phyloP scores from a whole-genome alignment of 805 yeast genomes.

The Komagataella ulmi region DNA sequence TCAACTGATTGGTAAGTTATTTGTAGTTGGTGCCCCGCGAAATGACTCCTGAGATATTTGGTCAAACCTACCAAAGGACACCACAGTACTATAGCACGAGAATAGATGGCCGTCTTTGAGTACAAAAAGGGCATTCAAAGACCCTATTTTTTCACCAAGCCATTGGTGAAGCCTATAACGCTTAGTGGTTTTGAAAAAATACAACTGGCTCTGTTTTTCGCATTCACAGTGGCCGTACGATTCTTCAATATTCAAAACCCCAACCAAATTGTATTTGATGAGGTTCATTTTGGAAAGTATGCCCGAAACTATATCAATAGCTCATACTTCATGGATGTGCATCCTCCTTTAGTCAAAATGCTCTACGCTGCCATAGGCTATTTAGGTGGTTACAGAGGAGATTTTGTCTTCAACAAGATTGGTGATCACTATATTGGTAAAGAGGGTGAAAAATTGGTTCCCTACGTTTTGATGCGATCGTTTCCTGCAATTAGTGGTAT shows the following conservation, averaged over 20 bases:
- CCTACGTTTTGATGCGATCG: constrained; percentile 42
- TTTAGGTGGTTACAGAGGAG: constrained; percentile 38
- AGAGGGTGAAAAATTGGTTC: constrained; percentile 9
- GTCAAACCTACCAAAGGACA: background rate
- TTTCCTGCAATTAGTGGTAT: constrained; percentile 46
- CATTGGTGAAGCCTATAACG: constrained; percentile 5
- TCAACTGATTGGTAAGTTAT: background rate
- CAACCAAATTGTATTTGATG: constrained; percentile 32
- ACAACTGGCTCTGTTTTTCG: constrained; percentile 10
- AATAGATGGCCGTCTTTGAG: background rate
- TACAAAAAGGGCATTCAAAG: background rate
- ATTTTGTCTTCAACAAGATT: constrained; percentile 25
- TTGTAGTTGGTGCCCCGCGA: background rate
- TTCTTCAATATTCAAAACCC: constrained; percentile 22
- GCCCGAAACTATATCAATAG: constrained; percentile 37
- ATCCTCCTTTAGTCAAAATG: constrained; percentile 60
- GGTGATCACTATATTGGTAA: constrained; percentile 27
- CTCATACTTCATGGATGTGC: constrained; percentile 54
- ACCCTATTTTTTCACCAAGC: background rate
- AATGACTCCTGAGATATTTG: background rate
- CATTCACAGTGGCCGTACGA: constrained; percentile 16
- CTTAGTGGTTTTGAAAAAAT: constrained; percentile 11
- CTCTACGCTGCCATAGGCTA: constrained; percentile 40
- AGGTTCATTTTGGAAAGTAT: constrained; percentile 26
- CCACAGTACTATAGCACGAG: background rate